A percentile compares a stretch with the other conserved stretches of the same genome.
Evolutionary conservation across 2,329 filamentous ascomycete species (phyloP).

Genomic region (Penicillium verrucosum): DNA sequence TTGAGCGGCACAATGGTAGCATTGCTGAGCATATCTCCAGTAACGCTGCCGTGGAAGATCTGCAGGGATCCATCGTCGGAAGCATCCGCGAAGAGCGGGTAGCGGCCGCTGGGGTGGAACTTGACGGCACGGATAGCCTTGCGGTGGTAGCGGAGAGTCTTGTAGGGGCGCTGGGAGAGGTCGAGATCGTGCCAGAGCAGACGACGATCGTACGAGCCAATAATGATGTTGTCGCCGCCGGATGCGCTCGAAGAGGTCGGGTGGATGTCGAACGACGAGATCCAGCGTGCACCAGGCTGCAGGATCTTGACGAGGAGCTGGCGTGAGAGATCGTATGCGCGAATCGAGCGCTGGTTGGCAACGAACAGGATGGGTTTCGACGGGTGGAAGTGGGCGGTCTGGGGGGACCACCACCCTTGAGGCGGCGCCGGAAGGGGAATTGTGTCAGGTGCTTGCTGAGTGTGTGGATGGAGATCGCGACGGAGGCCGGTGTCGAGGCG

Average conservation of each 20-base stretch:
- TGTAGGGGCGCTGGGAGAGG: constrained; percentile 84
- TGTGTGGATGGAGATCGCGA: constrained; percentile 88
- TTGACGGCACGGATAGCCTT: constrained; percentile 87
- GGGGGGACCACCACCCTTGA: constrained; percentile 72
- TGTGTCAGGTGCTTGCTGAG: constrained; percentile 93
- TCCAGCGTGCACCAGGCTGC: constrained; percentile 90
- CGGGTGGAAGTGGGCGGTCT: constrained; percentile 92
- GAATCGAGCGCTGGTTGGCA: constrained; percentile 87
- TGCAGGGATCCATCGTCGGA: constrained; percentile 93
- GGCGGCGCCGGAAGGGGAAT: constrained; percentile 75
- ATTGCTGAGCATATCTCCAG: constrained; percentile 91
- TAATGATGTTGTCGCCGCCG: constrained; percentile 87
- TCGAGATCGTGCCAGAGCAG: constrained; percentile 97
- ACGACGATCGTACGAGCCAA: constrained; percentile 90
- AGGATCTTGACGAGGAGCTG: constrained; percentile 91
- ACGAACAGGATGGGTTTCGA: constrained; percentile 92
- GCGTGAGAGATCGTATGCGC: constrained; percentile 87
- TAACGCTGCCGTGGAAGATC: constrained; percentile 95
- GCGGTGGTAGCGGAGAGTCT: constrained; percentile 90
- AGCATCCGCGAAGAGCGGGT: constrained; percentile 88
- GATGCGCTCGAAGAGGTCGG: constrained; percentile 84
- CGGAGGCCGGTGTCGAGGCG: constrained; percentile 46
- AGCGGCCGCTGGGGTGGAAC: constrained; percentile 73
- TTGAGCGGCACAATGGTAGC: constrained; percentile 95
- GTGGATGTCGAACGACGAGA: constrained; percentile 90